phyloP scores from a whole-genome alignment of 805 yeast genomes.

The Cephaloascus albidus region DNA sequence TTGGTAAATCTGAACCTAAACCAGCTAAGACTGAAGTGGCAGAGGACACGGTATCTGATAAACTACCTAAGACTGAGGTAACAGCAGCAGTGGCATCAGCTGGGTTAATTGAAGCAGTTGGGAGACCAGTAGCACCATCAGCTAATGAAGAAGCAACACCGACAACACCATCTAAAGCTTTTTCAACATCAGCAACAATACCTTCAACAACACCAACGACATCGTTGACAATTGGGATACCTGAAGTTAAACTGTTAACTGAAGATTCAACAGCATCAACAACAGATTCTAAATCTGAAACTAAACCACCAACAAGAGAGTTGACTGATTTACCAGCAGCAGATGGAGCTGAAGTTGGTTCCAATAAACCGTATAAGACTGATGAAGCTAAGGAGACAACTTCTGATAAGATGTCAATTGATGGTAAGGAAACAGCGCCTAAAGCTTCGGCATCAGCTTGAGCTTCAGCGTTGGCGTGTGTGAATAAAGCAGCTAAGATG shows the following conservation, averaged over 20 bases:
- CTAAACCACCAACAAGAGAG: not conserved
- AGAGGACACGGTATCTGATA: not conserved
- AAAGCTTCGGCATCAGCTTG: too few species aligned
- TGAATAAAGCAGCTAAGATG: not conserved
- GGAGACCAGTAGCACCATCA: constrained; percentile 3
- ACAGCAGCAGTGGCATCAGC: constrained; percentile 7
- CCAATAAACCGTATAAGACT: not conserved
- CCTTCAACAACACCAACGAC: constrained; percentile 1
- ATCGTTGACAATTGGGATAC: not conserved
- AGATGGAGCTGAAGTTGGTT: not conserved
- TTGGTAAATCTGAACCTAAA: too few species aligned
- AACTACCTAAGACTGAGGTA: constrained; percentile 2
- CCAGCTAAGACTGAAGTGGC: not conserved
- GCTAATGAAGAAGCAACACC: not conserved
- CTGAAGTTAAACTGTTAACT: not conserved
- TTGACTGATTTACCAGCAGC: not conserved
- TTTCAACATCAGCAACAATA: not conserved
- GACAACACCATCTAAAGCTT: not conserved
- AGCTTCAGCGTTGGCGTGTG: not conserved
- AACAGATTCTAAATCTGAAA: not conserved
- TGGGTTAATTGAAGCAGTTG: constrained; percentile 6
- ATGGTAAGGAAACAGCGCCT: not conserved
- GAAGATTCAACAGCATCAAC: not conserved
- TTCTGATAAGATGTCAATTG: not conserved
- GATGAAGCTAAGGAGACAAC: not conserved